phyloP scores from a whole-genome alignment of 1,284 basidiomycete genomes.

The Ganoderma sp. region DNA sequence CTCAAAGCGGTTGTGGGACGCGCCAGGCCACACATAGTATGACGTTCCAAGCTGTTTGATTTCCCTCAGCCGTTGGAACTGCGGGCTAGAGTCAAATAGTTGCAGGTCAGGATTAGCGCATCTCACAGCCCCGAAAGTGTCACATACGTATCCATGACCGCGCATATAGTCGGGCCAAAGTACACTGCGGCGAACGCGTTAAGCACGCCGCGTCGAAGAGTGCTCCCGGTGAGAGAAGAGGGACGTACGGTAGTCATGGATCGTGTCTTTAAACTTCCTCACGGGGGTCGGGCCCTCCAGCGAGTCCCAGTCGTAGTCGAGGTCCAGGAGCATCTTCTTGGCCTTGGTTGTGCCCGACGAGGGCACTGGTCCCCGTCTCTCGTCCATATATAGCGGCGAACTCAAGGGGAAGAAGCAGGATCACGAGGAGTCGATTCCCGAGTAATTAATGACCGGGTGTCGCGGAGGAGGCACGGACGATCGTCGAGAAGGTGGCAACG shows the following conservation, averaged over 20 bases:
- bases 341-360: constrained; percentile 2
- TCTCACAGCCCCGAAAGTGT: not conserved
- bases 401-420: not conserved
- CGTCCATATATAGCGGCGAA: constrained; percentile 3
- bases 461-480: not conserved
- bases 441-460: not conserved
- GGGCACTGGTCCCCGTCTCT: not conserved
- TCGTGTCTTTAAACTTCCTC: constrained; percentile 29
- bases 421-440: not conserved
- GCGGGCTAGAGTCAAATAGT: constrained; percentile 50
- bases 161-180: constrained; percentile 46
- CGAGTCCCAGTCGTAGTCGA: constrained; percentile 19
- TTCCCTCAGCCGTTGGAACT: constrained; percentile 74
- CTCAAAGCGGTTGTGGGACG: constrained; percentile 80
- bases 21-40: constrained; percentile 76
- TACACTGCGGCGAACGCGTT: constrained; percentile 38
- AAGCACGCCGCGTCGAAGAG: constrained; percentile 4
- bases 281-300: constrained; percentile 7
- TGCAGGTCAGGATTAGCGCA: not conserved
- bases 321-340: constrained; percentile 29
- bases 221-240: not conserved
- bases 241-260: constrained; percentile 55
- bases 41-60: constrained; percentile 82
- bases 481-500: not conserved
- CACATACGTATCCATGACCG: constrained; percentile 51